phyloP scores from a whole-genome alignment of 2,329 filamentous ascomycete species.

The Fusarium brevicatenulatum region DNA sequence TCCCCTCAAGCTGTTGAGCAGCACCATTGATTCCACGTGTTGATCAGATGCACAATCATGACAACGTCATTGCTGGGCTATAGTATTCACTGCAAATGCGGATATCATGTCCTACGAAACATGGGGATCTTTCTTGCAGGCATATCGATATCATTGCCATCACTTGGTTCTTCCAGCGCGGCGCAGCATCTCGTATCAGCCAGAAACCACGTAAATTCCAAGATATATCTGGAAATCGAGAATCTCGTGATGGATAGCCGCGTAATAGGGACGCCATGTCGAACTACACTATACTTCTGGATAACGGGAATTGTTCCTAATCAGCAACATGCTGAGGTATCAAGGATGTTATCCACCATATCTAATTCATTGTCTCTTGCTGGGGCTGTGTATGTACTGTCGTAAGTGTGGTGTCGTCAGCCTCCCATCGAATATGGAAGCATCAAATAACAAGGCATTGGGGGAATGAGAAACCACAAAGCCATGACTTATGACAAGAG shows the following conservation, averaged over 20 bases:
- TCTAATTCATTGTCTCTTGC: background rate
- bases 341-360: background rate
- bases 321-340: background rate
- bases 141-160: background rate
- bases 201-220: background rate
- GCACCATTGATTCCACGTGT: background rate
- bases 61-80: background rate
- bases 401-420: background rate
- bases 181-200: conserved; percentile 26
- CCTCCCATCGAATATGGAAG: background rate
- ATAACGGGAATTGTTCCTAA: background rate
- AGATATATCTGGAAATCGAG: background rate
- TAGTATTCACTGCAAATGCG: background rate
- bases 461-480: background rate
- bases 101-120: background rate
- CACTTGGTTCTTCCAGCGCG: conserved; percentile 5
- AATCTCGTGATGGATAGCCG: conserved; percentile 1
- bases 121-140: background rate
- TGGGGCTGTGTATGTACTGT: background rate
- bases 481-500: too few species aligned
- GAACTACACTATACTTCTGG: background rate
- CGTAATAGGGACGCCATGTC: conserved; percentile 2
- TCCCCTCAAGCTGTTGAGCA: background rate
- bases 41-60: background rate
- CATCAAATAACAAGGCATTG: background rate